A percentile compares a stretch with the other conserved stretches of the same genome.
These are phyloP conservation scores for Aspergillus haitiensis DNA, from an alignment of 495 filamentous ascomycete genomes.

Conservation along the genomic window DNA sequence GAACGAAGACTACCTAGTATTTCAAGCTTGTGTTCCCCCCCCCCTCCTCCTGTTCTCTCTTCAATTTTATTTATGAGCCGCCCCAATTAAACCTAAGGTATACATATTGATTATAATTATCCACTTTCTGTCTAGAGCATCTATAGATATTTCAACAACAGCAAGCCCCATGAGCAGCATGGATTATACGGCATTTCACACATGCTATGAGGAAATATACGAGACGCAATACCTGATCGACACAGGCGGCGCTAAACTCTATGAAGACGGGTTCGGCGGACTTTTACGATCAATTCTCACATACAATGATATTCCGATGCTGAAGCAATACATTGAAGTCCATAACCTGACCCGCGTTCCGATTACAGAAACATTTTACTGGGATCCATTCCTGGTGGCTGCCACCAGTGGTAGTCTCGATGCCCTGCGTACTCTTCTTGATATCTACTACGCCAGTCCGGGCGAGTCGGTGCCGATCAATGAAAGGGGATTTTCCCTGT, in stretches of 20 bases:
- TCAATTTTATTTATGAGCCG: too few relatives aligned
- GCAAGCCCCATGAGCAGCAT: background rate
- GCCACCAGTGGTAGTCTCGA: background rate
- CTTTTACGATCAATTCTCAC: background rate
- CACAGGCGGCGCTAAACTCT: background rate
- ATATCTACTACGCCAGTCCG: background rate
- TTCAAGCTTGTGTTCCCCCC: too few relatives aligned
- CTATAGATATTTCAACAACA: too few relatives aligned
- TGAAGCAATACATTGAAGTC: slow-evolving; percentile 4
- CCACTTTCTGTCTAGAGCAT: too few relatives aligned
- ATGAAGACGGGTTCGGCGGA: background rate
- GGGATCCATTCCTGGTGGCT: background rate
- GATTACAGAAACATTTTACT: background rate
- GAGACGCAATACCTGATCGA: slow-evolving; percentile 1
- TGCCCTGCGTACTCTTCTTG: slow-evolving; percentile 1
- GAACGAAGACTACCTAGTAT: too few relatives aligned
- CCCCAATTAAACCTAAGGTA: too few relatives aligned
- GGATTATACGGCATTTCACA: background rate
- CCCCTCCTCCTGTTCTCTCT: too few relatives aligned
- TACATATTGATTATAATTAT: too few relatives aligned
- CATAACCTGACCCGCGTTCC: background rate
- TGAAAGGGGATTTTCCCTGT: slow-evolving; percentile 2
- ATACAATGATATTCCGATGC: background rate
- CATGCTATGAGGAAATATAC: slow-evolving; percentile 1
- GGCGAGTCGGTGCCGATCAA: background rate